These are phyloP conservation scores for Acanthamoeba divionensis DNA, from an alignment of 208 protist genomes.

Conservation along the genomic window DNA sequence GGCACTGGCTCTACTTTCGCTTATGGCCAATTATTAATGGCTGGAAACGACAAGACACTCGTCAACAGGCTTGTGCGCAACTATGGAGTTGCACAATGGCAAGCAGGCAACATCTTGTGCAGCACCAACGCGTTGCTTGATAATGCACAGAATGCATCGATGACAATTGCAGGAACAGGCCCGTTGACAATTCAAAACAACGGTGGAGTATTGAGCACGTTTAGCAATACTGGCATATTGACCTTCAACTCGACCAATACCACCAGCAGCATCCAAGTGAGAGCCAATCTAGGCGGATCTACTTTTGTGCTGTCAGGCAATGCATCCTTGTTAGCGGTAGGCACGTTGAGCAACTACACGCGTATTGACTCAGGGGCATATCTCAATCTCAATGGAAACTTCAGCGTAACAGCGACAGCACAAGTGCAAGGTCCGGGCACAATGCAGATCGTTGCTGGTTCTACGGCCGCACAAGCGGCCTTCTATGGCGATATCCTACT, in stretches of 20 bases:
- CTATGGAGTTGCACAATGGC: not conserved
- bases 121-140: not conserved
- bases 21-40: not conserved
- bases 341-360: not conserved
- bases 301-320: not conserved
- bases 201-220: not conserved
- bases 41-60: not conserved
- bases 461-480: not conserved
- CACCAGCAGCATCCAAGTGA: conserved; percentile 36
- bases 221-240: not conserved
- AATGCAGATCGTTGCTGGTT: not conserved
- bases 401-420: not conserved
- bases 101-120: not conserved
- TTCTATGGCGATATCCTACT: not conserved
- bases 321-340: not conserved
- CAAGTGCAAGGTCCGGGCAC: not conserved
- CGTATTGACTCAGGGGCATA: not conserved
- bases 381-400: not conserved
- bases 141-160: not conserved
- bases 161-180: not conserved
- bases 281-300: not conserved
- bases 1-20: not conserved
- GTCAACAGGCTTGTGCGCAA: not conserved
- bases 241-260: not conserved
- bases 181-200: not conserved